Percentiles rank a stretch among this genome's conserved stretches.
phyloP scores from a whole-genome alignment of 1,284 basidiomycete species.

The Abortiporus biennis region DNA sequence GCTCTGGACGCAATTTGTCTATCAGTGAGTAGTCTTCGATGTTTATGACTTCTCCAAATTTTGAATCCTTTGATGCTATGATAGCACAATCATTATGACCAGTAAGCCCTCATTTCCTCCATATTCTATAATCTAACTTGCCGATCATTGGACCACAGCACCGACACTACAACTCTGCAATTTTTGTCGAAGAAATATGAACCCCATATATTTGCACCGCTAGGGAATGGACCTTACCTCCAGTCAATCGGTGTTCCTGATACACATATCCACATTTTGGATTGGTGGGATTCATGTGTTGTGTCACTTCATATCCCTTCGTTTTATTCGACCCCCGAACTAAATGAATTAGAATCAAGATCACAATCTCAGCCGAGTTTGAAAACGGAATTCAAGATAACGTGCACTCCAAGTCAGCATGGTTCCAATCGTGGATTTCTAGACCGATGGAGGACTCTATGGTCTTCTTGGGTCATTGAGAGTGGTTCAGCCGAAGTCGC shows the following conservation, averaged over 20 bases:
- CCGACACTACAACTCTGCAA: constrained; percentile 51
- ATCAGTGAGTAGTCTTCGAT: constrained; percentile 31
- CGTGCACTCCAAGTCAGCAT: constrained; percentile 43
- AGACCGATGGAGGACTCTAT: constrained; percentile 50
- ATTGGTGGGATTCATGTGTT: constrained; percentile 62
- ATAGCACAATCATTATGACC: constrained; percentile 70
- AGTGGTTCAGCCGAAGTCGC: constrained; percentile 18
- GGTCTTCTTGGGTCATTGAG: constrained; percentile 56
- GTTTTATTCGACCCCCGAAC: constrained; percentile 7
- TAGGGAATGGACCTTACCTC: constrained; percentile 51
- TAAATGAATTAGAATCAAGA: not conserved
- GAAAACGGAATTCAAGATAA: constrained; percentile 18
- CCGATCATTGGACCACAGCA: constrained; percentile 24
- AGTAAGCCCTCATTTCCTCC: too few species aligned
- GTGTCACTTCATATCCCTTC: constrained; percentile 31
- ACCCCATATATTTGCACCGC: constrained; percentile 58
- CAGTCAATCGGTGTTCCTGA: constrained; percentile 33
- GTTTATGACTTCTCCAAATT: too few species aligned
- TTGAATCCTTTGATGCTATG: not conserved
- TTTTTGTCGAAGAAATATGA: constrained; percentile 27
- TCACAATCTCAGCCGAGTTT: constrained; percentile 2
- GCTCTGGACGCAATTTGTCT: constrained; percentile 62
- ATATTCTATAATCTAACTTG: not conserved
- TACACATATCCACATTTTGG: constrained; percentile 47
- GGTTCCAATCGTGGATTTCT: constrained; percentile 37